Conservation (phyloP, 495 filamentous ascomycete genomes). For the Clavariopsis aquatica region DNA sequence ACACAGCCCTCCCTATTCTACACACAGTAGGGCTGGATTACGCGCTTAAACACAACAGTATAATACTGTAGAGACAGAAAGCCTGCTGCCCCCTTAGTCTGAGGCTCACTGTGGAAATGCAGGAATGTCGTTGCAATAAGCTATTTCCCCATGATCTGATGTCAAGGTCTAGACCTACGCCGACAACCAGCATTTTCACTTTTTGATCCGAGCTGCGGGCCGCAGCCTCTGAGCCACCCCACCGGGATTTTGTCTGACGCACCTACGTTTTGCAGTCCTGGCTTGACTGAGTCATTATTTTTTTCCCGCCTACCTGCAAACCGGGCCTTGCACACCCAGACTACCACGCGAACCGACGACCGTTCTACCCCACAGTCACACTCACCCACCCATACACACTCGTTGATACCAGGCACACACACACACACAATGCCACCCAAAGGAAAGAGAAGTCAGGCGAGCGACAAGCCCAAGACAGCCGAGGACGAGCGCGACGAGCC, state of each 20-base stretch:
- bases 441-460: slow-evolving; percentile 60
- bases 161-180: slow-evolving; percentile 15
- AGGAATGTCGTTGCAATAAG: slow-evolving; percentile 23
- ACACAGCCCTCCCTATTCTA: too few relatives aligned
- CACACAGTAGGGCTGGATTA: too few relatives aligned
- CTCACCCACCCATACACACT: too few relatives aligned
- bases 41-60: too few relatives aligned
- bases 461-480: slow-evolving; percentile 60
- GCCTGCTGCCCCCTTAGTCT: too few relatives aligned
- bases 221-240: background rate
- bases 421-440: slow-evolving; percentile 50
- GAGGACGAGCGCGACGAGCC: slow-evolving; percentile 77
- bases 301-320: background rate
- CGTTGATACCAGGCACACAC: background rate
- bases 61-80: too few relatives aligned
- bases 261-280: background rate
- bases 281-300: slow-evolving; percentile 4
- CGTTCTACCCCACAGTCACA: too few relatives aligned
- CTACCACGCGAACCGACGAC: too few relatives aligned
- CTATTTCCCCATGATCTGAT: slow-evolving; percentile 16
- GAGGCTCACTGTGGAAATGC: background rate
- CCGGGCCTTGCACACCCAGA: background rate
- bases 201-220: slow-evolving; percentile 13
- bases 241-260: background rate
- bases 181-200: background rate